These are phyloP conservation scores for Rubia balearica DNA, from an alignment of 305 asterid species.

Conservation along the genomic window DNA sequence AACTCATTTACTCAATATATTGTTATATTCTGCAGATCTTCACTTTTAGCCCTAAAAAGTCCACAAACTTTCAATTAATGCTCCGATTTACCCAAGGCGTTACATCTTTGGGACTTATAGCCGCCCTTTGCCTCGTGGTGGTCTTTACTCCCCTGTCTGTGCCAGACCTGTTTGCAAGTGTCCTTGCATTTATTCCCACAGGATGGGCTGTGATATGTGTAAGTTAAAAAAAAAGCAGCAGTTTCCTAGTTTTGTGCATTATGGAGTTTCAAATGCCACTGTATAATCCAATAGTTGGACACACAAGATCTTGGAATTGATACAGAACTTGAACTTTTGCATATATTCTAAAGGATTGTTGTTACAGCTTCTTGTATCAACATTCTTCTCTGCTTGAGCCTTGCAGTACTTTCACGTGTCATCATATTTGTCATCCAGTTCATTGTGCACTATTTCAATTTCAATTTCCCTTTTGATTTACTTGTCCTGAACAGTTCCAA, in stretches of 20 bases:
- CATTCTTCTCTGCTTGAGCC: background rate
- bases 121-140: slow-evolving; percentile 73
- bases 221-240: slow-evolving; percentile 28
- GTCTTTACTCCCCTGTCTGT: slow-evolving; percentile 57
- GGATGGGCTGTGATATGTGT: slow-evolving; percentile 90
- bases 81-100: slow-evolving; percentile 93
- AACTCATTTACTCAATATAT: background rate
- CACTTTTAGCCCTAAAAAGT: slow-evolving; percentile 73
- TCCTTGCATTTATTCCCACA: slow-evolving; percentile 94
- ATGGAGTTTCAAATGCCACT: background rate
- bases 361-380: background rate
- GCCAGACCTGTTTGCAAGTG: slow-evolving; percentile 81
- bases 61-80: slow-evolving; percentile 82
- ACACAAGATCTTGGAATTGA: background rate
- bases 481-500: slow-evolving; percentile 4
- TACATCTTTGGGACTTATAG: slow-evolving; percentile 72
- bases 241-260: background rate
- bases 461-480: background rate
- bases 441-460: too few species aligned
- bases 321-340: background rate
- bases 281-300: background rate
- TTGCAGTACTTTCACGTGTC: background rate
- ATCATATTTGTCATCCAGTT: background rate
- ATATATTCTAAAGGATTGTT: background rate
- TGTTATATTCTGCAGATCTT: slow-evolving; percentile 46